Conservation (phyloP, 352 stramenopile species). For the Phytophthora megakarya region DNA sequence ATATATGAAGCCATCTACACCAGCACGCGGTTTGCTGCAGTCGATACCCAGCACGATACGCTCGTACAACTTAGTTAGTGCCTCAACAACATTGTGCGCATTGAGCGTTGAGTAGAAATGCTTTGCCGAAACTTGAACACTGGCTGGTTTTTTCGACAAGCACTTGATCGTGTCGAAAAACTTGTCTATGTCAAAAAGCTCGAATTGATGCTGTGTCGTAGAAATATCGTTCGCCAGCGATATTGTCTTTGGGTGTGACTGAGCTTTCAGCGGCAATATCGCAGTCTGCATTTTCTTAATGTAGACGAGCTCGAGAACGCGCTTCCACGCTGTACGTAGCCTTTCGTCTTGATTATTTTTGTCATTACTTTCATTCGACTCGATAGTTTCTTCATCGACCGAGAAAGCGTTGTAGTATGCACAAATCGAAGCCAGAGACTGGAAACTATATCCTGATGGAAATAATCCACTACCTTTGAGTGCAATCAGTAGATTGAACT, state of each 20-base stretch:
- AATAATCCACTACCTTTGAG: constrained; percentile 55
- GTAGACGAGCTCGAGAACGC: constrained; percentile 62
- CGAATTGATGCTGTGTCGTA: constrained; percentile 31
- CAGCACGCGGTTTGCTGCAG: constrained; percentile 57
- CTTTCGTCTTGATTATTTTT: constrained; percentile 29
- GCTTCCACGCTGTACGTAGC: constrained; percentile 52
- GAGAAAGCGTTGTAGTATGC: constrained; percentile 66
- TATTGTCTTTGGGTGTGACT: constrained; percentile 4
- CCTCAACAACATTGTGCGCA: constrained; percentile 59
- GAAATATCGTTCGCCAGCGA: neutral
- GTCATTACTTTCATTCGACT: constrained; percentile 28
- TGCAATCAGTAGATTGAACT: constrained; percentile 73
- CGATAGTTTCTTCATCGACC: constrained; percentile 36
- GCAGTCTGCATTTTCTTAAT: constrained; percentile 55
- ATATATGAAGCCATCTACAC: constrained; percentile 61
- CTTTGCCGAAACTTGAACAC: constrained; percentile 53
- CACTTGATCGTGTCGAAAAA: constrained; percentile 59
- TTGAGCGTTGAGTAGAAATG: constrained; percentile 68
- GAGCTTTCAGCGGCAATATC: constrained; percentile 12
- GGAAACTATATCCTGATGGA: constrained; percentile 52
- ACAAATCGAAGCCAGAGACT: constrained; percentile 55
- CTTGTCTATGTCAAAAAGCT: constrained; percentile 65
- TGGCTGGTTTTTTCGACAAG: constrained; percentile 55
- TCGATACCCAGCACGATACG: constrained; percentile 66
- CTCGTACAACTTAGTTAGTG: constrained; percentile 65